Evolutionary conservation across 148 eudicot genomes (phyloP), one percentile per base, ranked within the genome.

Genomic region (Vaccinium darrowii): DNA sequence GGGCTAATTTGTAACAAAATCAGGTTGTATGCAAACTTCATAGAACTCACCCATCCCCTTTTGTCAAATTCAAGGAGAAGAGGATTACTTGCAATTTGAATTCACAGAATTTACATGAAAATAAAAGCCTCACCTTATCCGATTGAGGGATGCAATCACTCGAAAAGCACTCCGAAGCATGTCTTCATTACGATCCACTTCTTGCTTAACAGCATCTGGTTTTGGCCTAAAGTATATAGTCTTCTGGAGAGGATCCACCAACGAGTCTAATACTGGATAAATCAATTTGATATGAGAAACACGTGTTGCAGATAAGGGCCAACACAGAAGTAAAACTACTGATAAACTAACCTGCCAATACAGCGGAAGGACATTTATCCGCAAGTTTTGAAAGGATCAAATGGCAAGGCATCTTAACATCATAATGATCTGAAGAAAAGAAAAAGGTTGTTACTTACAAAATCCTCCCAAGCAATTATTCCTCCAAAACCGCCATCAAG

Each of bases 401-500:
- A 88, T 95, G 98, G 86, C 99, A 97, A 36, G 99, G 99, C 99
- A 95, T 97, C 84, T 97, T 97, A 81, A 97, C 98, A 90, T 97
- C 99, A 91, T 97, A 97, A 92, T 95, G 99, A 95, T 97, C 99
- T 97, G 98, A 74, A 10, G 79, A 65, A 86, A 83, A 18, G 77
- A 51, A 82, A 60, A 39, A 47, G 33, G 25, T 7, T 54, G 8
- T 73, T 30, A 19, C 63, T 52, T 62, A 72, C 52, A 27, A 73
- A 36, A n/a, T 58, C 27, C 8, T 30, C 49, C 18, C 50, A 57
- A 58, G 62, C 81, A 83, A 75, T 51, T 30, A 78, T 51, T 50
- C 67, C 49, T 27, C 80, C 23, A 36, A 18, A 36, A 80, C 47
- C 18, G 5, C 50, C 81, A 72, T 78, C 27, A 79, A 54, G 23